These are phyloP conservation scores for Solanum gandarillasii DNA, from an alignment of 257 asterid genomes.

Conservation along the genomic window DNA sequence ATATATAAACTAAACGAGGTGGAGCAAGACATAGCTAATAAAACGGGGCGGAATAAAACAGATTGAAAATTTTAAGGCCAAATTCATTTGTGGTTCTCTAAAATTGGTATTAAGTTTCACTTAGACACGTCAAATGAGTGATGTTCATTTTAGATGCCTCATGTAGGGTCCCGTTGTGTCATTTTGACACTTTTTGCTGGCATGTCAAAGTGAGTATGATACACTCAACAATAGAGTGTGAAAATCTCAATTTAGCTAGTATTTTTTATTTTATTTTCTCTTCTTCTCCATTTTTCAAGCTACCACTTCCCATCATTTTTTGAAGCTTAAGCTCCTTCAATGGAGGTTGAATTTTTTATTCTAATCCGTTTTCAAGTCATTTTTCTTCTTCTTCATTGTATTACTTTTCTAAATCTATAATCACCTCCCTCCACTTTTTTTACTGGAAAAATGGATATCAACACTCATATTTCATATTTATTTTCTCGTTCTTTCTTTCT, in stretches of 20 bases:
- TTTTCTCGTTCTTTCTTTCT: background rate
- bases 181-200: no score
- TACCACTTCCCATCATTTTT: background rate
- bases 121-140: accelerated
- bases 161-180: background rate
- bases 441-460: accelerated
- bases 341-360: background rate
- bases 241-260: background rate
- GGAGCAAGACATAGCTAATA: background rate
- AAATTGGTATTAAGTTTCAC: background rate
- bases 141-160: background rate
- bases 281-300: background rate
- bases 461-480: background rate
- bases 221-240: background rate
- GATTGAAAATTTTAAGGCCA: no score
- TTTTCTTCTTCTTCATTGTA: background rate
- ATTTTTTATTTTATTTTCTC: no score
- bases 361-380: background rate
- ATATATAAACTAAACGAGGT: no score
- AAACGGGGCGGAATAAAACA: no score
- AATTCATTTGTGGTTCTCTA: accelerated
- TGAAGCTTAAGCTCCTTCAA: no score
- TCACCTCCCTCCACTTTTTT: background rate
- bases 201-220: background rate
- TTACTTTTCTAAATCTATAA: background rate